Base-by-base conservation (phyloP, 495 filamentous ascomycete genomes). In the Daldinia bambusicola region DNA sequence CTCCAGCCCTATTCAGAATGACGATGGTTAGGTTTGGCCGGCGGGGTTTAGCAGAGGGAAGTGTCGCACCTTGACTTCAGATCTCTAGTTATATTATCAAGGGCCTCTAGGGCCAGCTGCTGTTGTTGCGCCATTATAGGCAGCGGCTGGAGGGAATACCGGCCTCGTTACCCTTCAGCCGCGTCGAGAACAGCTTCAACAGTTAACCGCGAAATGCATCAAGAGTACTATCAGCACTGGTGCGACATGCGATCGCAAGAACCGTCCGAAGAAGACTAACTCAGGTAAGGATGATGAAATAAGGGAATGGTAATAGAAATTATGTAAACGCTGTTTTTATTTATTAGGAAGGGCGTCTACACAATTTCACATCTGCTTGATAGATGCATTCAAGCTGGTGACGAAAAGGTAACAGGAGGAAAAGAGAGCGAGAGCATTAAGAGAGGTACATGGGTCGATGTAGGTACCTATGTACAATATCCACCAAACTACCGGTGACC, bases 71-170 rank as follows among this genome's bases (percentile, higher is more conserved):
- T 80, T 32, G 78, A 77, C 45, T 76, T 79, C 41, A 80, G 60
- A 16, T 78, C 78, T 55, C 73, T 76, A 0, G 73, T 71, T 22
- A 80, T 76, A 22, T 65, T 55, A 20, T 80, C 74, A 36, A 79
- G 76, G 51, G 72, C 70, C 57, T 78, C 77, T 4, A 79, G 75
- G 69, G 77, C 76, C 66, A 77, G 41, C 60, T 75, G 72, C 69
- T 77, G 75, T 61, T 76, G 72, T 67, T 78, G 74, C 75, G 74
- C 70, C 77, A 78, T 78, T 63, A 55, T 30, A 67, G 40, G 20
- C 59, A 26, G 32, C 60, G 57, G 55, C 52, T 60, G 52, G 18
- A 22, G 52, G 22, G 26, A 20, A 48, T 50, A 38, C 55, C 60
- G 31, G 31, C 66, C 50, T 53, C 52, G 37, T 30, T 48, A 62